These are phyloP conservation scores for Nannizzia gypsea DNA, from an alignment of 2,329 filamentous ascomycete species.

Conservation along the genomic window DNA sequence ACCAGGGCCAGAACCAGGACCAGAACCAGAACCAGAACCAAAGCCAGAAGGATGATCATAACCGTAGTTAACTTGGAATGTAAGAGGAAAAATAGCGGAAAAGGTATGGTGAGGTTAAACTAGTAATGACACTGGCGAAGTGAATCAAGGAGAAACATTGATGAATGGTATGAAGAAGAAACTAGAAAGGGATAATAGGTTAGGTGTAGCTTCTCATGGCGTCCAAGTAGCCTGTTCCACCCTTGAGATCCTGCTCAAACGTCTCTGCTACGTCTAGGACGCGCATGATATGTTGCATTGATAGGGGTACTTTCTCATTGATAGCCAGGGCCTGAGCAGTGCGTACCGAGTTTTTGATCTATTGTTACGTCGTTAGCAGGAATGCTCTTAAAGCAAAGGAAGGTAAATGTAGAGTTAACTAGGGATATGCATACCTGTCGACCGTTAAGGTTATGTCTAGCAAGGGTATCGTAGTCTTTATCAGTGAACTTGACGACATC, in stretches of 20 bases:
- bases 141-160: not conserved
- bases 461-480: slow-evolving; percentile 54
- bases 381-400: not conserved
- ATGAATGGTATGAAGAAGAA: not conserved
- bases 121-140: slow-evolving; percentile 3
- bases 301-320: slow-evolving; percentile 57
- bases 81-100: not conserved
- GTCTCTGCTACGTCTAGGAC: slow-evolving; percentile 75
- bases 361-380: slow-evolving; percentile 5
- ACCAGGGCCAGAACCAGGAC: not conserved
- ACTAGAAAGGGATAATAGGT: not conserved
- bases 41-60: not conserved
- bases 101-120: not conserved
- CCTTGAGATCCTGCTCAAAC: slow-evolving; percentile 74
- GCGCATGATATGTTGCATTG: slow-evolving; percentile 67
- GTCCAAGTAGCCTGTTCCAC: slow-evolving; percentile 66
- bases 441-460: slow-evolving; percentile 57
- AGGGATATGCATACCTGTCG: slow-evolving; percentile 42
- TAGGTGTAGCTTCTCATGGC: slow-evolving; percentile 66
- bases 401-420: not conserved
- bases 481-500: slow-evolving; percentile 39
- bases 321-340: slow-evolving; percentile 74
- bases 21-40: not conserved
- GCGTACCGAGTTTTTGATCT: slow-evolving; percentile 82
- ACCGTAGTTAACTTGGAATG: not conserved